These are phyloP conservation scores for Blumeriella jaapii DNA, from an alignment of 2,329 filamentous ascomycete genomes.

Conservation along the genomic window DNA sequence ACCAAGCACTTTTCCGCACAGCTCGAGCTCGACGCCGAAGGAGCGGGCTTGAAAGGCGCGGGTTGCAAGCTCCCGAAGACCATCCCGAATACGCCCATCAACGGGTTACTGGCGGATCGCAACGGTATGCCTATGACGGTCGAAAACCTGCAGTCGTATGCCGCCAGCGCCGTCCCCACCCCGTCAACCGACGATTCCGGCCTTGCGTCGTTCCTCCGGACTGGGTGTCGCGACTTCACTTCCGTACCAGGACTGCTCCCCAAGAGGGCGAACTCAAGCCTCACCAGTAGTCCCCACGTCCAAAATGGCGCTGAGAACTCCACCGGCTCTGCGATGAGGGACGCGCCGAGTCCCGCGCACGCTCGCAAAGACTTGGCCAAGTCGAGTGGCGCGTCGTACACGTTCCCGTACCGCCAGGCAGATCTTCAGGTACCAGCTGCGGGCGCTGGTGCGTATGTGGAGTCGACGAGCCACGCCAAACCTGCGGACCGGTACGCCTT, in stretches of 20 bases:
- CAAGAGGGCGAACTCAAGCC: no score
- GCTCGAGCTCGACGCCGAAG: constrained; percentile 67
- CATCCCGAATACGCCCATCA: constrained; percentile 11
- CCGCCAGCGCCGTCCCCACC: neutral
- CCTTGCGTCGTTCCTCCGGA: neutral
- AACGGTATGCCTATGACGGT: constrained; percentile 14
- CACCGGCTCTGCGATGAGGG: neutral
- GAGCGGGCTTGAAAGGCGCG: constrained; percentile 8
- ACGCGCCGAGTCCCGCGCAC: no score
- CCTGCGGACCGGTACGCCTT: neutral
- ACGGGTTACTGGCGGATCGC: constrained; percentile 10
- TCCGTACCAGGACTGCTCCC: neutral
- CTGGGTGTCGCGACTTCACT: neutral
- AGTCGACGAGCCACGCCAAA: neutral
- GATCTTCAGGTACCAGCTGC: neutral
- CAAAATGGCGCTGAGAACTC: no score
- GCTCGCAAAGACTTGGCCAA: no score
- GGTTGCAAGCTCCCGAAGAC: neutral
- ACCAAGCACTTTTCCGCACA: constrained; percentile 80
- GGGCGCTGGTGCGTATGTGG: neutral
- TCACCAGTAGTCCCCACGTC: no score
- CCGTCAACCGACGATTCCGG: neutral
- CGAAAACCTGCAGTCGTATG: constrained; percentile 9
- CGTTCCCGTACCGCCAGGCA: constrained; percentile 9
- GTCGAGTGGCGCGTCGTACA: neutral